A percentile compares a stretch with the other conserved stretches of the same genome.
These are phyloP conservation scores for Colletotrichum echinochloae DNA, from an alignment of 2,329 filamentous ascomycete species.

Conservation along the genomic window DNA sequence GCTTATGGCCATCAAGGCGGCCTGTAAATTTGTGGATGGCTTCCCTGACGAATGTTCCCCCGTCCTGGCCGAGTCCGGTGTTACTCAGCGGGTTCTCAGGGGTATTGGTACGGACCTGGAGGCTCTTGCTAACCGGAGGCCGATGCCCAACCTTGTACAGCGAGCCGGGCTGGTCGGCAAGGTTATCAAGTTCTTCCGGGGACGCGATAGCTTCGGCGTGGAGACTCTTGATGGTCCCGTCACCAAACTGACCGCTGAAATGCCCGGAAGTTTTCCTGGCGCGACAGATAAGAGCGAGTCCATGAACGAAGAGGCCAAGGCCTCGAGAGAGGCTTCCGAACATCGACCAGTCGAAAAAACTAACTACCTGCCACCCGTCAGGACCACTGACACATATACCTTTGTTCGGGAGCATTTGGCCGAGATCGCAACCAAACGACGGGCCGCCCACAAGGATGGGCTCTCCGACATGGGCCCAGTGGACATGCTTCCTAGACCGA, in stretches of 20 bases:
- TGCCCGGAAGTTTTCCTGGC: slow-evolving; percentile 38
- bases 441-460: not conserved
- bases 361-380: slow-evolving; percentile 13
- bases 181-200: slow-evolving; percentile 32
- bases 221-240: slow-evolving; percentile 1
- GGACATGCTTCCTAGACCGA: not conserved
- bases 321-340: not conserved
- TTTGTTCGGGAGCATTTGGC: slow-evolving; percentile 30
- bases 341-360: not conserved
- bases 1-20: slow-evolving; percentile 14
- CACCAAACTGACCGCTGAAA: slow-evolving; percentile 3
- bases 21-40: slow-evolving; percentile 21
- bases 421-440: slow-evolving; percentile 24
- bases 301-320: not conserved
- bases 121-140: slow-evolving; percentile 25
- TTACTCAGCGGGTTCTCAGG: slow-evolving; percentile 20
- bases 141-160: slow-evolving; percentile 33
- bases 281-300: slow-evolving; percentile 5
- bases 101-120: slow-evolving; percentile 29
- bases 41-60: slow-evolving; percentile 22
- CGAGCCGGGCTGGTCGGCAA: slow-evolving; percentile 36
- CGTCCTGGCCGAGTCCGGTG: slow-evolving; percentile 21
- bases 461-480: not conserved
- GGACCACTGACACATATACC: slow-evolving; percentile 26
- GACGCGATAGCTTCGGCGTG: slow-evolving; percentile 30